Conservation (phyloP, 2,329 filamentous ascomycete genomes). For the Aspergillus luchuensis region DNA sequence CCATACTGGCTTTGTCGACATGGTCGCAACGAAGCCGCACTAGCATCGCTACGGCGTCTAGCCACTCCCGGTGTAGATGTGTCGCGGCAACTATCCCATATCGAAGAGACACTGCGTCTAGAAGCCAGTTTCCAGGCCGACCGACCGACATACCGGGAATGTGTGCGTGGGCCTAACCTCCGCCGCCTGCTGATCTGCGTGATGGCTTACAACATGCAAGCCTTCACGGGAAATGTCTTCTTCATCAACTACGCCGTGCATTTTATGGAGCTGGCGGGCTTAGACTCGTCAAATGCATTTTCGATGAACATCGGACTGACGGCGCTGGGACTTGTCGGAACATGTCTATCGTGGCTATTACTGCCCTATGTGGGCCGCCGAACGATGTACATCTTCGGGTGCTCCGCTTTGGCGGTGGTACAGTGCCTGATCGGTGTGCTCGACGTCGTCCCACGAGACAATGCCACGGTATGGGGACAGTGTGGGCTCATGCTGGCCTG, state of each 20-base stretch:
- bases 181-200: conserved; percentile 31
- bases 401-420: conserved; percentile 36
- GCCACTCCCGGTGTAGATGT: conserved; percentile 22
- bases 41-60: conserved; percentile 22
- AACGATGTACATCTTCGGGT: conserved; percentile 43
- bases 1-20: conserved; percentile 31
- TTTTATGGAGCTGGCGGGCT: conserved; percentile 39
- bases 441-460: conserved; percentile 39
- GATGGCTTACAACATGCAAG: conserved; percentile 35
- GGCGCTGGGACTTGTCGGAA: conserved; percentile 47
- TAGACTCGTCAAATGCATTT: conserved; percentile 28
- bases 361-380: conserved; percentile 43
- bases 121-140: conserved; percentile 25
- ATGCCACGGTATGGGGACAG: conserved; percentile 42
- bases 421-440: conserved; percentile 43
- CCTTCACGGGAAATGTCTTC: conserved; percentile 29
- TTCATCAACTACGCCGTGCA: conserved; percentile 35
- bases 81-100: conserved; percentile 27
- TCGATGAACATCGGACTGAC: conserved; percentile 45
- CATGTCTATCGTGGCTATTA: conserved; percentile 45
- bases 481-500: conserved; percentile 38
- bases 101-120: conserved; percentile 31
- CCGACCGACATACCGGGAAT: conserved; percentile 25
- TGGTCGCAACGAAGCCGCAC: conserved; percentile 23
- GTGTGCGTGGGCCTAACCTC: conserved; percentile 30